Conservation (phyloP, 2,329 filamentous ascomycete genomes). For the Pseudogymnoascus sp. region DNA sequence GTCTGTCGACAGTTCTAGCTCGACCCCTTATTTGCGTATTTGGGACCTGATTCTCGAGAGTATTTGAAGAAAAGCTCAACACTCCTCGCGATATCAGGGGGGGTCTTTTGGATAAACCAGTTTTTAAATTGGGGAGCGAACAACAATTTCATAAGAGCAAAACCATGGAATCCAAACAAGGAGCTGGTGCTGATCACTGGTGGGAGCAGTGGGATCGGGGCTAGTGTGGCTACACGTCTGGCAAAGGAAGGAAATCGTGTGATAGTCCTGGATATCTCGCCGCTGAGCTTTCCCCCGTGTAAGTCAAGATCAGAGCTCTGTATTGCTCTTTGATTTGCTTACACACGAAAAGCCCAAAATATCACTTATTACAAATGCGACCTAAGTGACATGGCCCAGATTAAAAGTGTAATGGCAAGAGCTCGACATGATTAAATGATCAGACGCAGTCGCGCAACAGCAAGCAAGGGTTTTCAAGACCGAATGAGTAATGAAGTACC, state of each 20-base stretch:
- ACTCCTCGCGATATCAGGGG: neutral
- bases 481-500: too few relatives aligned
- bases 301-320: neutral
- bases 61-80: neutral
- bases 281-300: slow-evolving; percentile 18
- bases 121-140: neutral
- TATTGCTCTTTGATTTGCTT: neutral
- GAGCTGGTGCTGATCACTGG: slow-evolving; percentile 4
- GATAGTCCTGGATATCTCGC: slow-evolving; percentile 18
- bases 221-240: slow-evolving; percentile 13
- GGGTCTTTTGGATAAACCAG: neutral
- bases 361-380: slow-evolving; percentile 18
- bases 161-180: neutral
- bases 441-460: too few relatives aligned
- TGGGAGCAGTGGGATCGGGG: neutral
- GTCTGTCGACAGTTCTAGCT: neutral
- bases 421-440: slow-evolving; percentile 1
- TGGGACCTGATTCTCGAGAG: neutral
- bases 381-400: slow-evolving; percentile 19
- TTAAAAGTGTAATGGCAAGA: slow-evolving; percentile 15
- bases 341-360: neutral
- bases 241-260: slow-evolving; percentile 14
- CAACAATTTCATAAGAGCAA: neutral
- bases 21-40: neutral
- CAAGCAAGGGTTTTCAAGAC: too few relatives aligned